Base-by-base conservation (phyloP, 1,284 basidiomycete genomes). In the Irpex rosettiformis region DNA sequence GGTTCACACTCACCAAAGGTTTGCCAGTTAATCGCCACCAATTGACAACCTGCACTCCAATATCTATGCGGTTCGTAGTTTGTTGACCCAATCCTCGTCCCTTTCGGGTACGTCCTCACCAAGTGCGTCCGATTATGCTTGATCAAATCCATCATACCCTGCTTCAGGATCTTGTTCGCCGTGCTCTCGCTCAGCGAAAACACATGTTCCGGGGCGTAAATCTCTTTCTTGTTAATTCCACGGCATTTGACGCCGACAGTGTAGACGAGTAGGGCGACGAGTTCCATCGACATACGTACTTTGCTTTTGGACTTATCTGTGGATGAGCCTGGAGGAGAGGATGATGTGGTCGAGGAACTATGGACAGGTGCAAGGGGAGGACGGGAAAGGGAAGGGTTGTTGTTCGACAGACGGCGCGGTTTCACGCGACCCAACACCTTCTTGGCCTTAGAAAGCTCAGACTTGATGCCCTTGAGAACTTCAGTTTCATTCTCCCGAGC, bases 1-100 rank as follows among this genome's bases (percentile, higher is more conserved):
- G 24, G 21, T 22, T n/a, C 18, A 73, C n/a, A 22, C 83, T 57
- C 65, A 94, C 93, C 94, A 65, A 89, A 89, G 0, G 95, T 99
- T 73, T 99, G 97, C 93, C 95, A 98, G 72, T 99, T 99, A 61
- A 99, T 82, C 4, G 97, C 94, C 0, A 97, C 95, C n/a, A 99
- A 74, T 73, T 99, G 96, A 16, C 88, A 87, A 0, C 96, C 96
- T 0, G 88, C 86, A 0, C 86, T 84, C 96, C 96, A 99, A 72
- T 87, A 94, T 40, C 89, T 83, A 72, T 93, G 86, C 3, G 96
- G 96, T 64, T 91, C 83, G 69, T 91, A 98, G 72, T 99, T 99
- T 22, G 89, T 89, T 61, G 91, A 94, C 62, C 81, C 88, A 49
- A 97, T 77, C 55, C 95, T 77, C 40, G 80, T 86, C 1, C 91